phyloP scores from a whole-genome alignment of 106 monocot genomes.

The Xerophyta viscosa region DNA sequence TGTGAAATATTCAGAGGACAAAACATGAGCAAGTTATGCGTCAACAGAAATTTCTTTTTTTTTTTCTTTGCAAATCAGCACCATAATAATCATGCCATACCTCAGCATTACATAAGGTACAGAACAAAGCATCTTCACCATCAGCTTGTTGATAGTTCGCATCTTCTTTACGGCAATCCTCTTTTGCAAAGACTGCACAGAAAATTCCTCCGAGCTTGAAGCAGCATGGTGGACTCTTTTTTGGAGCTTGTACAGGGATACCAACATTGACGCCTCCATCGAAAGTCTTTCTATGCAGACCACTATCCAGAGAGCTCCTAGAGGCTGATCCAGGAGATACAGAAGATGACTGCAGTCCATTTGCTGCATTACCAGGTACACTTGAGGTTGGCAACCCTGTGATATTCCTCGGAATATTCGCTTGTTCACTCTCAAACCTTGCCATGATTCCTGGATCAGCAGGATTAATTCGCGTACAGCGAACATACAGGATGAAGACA shows the following conservation, averaged over 20 bases:
- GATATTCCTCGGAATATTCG: constrained; percentile 29
- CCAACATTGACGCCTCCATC: constrained; percentile 21
- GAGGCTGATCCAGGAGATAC: constrained; percentile 35
- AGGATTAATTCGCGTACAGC: constrained; percentile 88
- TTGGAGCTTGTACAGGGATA: constrained; percentile 8
- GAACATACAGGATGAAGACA: constrained; percentile 89
- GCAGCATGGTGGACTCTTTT: constrained; percentile 30
- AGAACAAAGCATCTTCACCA: constrained; percentile 91
- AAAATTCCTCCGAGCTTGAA: constrained; percentile 50
- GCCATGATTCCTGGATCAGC: constrained; percentile 97
- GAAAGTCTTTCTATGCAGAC: constrained; percentile 33
- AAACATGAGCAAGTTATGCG: too few species aligned
- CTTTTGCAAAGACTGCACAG: constrained; percentile 68
- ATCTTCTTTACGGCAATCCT: constrained; percentile 82
- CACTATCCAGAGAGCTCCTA: constrained; percentile 55
- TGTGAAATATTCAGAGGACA: too few species aligned
- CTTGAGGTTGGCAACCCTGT: constrained; percentile 19
- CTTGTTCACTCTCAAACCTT: constrained; percentile 49
- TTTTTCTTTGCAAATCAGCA: neutral
- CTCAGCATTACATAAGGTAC: constrained; percentile 98
- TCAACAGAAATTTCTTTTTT: too few species aligned
- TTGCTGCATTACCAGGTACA: constrained; percentile 25
- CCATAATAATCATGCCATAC: constrained; percentile 24
- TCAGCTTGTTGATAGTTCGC: constrained; percentile 28
- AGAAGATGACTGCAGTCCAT: too few species aligned